A percentile compares a stretch with the other conserved stretches of the same genome.
These are phyloP conservation scores for Bruguiera hainesii DNA, from an alignment of 441 rosid species.

Conservation along the genomic window DNA sequence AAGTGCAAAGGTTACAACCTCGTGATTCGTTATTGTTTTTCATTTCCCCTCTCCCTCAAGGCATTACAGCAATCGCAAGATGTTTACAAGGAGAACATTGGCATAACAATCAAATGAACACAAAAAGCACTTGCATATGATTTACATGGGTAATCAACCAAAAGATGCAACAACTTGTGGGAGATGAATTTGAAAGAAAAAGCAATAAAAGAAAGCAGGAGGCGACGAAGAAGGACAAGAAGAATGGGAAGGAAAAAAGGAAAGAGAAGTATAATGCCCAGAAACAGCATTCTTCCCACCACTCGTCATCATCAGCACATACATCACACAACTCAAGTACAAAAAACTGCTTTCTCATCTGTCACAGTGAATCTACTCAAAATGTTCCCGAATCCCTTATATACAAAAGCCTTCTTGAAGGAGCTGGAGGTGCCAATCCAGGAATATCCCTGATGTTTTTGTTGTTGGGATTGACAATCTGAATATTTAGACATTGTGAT, in stretches of 20 bases:
- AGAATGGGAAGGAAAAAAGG: background rate
- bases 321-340: conserved; percentile 8
- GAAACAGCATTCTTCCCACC: conserved; percentile 23
- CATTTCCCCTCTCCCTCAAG: background rate
- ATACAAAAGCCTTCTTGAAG: conserved; percentile 76
- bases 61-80: conserved; percentile 6
- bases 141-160: conserved; percentile 36
- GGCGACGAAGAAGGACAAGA: no score
- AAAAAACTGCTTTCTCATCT: conserved; percentile 1
- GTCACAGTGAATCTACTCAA: conserved; percentile 25
- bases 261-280: conserved; percentile 14
- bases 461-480: conserved; percentile 90
- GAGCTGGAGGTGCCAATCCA: conserved; percentile 98
- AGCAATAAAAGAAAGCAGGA: background rate
- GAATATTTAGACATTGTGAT: conserved; percentile 24
- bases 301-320: conserved; percentile 9
- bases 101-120: conserved; percentile 19
- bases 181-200: conserved; percentile 19
- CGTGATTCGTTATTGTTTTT: no score
- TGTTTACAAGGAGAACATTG: conserved; percentile 10
- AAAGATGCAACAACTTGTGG: conserved; percentile 36
- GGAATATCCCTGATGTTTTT: conserved; percentile 94
- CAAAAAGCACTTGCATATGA: conserved; percentile 25
- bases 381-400: conserved; percentile 29
- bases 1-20: no score